Evolutionary conservation across 768 basidiomycete genomes (phyloP).

Genomic region (Cystoderma amianthinum): DNA sequence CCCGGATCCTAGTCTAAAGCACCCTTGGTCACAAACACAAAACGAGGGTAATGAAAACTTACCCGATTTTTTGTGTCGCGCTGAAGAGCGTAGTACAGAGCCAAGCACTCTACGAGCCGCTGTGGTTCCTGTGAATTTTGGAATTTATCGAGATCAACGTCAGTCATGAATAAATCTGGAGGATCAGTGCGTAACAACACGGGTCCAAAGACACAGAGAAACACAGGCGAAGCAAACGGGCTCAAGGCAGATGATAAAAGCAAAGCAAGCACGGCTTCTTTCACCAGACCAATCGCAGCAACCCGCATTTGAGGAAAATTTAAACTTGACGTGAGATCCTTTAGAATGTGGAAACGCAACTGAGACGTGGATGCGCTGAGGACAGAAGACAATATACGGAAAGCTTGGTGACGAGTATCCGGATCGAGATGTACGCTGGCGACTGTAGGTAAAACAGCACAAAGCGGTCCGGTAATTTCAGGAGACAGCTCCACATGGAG

Average conservation of each 20-base stretch:
- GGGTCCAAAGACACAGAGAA: conserved; percentile 54
- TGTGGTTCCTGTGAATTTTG: conserved; percentile 50
- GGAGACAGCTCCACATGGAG: conserved; percentile 20
- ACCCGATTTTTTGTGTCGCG: conserved; percentile 57
- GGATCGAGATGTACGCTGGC: conserved; percentile 60
- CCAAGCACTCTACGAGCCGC: conserved; percentile 58
- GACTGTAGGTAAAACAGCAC: conserved; percentile 42
- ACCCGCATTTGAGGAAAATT: conserved; percentile 63
- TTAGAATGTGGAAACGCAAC: conserved; percentile 47
- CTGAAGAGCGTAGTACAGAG: conserved; percentile 58
- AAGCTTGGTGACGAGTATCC: conserved; percentile 47
- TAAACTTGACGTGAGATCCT: conserved; percentile 40
- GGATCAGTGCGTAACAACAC: conserved; percentile 54
- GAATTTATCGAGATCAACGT: conserved; percentile 35
- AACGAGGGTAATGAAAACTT: conserved; percentile 4
- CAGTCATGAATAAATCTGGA: conserved; percentile 35
- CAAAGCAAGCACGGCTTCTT: conserved; percentile 56
- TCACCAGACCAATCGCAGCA: conserved; percentile 61
- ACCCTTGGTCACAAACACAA: not conserved
- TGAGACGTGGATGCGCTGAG: conserved; percentile 39
- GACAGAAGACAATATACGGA: conserved; percentile 51
- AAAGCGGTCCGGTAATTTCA: conserved; percentile 42
- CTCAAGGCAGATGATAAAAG: conserved; percentile 15
- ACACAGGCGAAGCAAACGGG: conserved; percentile 44
- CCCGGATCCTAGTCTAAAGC: conserved; percentile 46